A percentile compares a stretch with the other conserved stretches of the same genome.
Conservation (phyloP, 2,329 filamentous ascomycete species). For the Raffaelea albimanens region DNA sequence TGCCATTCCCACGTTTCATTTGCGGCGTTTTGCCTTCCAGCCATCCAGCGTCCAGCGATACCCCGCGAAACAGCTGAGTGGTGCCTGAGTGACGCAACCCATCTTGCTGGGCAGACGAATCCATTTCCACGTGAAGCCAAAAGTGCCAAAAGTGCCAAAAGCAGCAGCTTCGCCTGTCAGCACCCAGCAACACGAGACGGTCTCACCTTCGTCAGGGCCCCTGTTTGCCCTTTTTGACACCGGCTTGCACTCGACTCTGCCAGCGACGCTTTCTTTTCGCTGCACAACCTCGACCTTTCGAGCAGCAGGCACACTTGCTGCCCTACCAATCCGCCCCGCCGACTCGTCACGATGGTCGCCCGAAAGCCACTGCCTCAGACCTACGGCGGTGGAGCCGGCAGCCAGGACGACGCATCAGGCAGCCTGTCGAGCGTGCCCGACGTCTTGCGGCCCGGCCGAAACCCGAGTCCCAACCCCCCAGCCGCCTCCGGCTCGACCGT, state of each 20-base stretch:
- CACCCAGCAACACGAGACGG: neutral
- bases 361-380: constrained; percentile 26
- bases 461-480: neutral
- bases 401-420: constrained; percentile 1
- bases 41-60: neutral
- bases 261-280: neutral
- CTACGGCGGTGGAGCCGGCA: constrained; percentile 19
- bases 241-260: no score
- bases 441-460: constrained; percentile 22
- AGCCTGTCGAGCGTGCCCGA: constrained; percentile 18
- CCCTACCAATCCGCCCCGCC: neutral
- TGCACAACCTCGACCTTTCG: neutral
- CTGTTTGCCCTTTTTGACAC: no score
- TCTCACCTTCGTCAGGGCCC: neutral
- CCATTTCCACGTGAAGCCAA: no score
- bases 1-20: neutral
- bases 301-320: neutral
- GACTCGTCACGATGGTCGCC: constrained; percentile 26
- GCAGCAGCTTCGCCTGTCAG: no score
- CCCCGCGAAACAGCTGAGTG: neutral
- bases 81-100: neutral
- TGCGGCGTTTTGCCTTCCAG: neutral
- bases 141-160: no score
- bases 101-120: neutral
- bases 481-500: constrained; percentile 2